Evolutionary conservation across 1,139 yeast genomes (phyloP).

Genomic region (Saccharomyces pastorianus): DNA sequence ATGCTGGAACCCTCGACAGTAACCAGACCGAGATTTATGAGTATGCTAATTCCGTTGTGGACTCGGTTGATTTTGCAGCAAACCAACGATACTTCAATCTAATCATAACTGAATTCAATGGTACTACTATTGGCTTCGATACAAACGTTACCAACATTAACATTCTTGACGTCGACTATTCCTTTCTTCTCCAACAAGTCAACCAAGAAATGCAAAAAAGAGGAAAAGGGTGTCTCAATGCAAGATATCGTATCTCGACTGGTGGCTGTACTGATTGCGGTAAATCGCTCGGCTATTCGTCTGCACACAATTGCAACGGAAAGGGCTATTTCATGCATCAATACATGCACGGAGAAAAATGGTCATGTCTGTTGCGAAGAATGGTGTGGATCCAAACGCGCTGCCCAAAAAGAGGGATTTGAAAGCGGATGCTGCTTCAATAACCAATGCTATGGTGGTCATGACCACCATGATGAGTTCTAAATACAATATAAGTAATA

Average conservation of each 20-base stretch:
- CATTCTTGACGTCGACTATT: neutral
- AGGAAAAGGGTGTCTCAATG: neutral
- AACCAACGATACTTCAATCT: neutral
- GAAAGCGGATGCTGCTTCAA: neutral
- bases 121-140: neutral
- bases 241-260: neutral
- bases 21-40: neutral
- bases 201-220: neutral
- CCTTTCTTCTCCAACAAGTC: neutral
- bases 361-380: neutral
- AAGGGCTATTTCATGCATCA: neutral
- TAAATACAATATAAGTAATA: too few species aligned
- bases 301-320: too few species aligned
- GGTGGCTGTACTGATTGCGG: neutral
- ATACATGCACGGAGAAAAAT: neutral
- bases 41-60: neutral
- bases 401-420: neutral
- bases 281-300: neutral
- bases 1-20: neutral
- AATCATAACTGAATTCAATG: neutral
- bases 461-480: neutral
- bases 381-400: neutral
- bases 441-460: neutral
- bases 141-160: neutral
- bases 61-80: neutral